phyloP scores from a whole-genome alignment of 2,329 filamentous ascomycete genomes.

The Fusarium drepaniforme region DNA sequence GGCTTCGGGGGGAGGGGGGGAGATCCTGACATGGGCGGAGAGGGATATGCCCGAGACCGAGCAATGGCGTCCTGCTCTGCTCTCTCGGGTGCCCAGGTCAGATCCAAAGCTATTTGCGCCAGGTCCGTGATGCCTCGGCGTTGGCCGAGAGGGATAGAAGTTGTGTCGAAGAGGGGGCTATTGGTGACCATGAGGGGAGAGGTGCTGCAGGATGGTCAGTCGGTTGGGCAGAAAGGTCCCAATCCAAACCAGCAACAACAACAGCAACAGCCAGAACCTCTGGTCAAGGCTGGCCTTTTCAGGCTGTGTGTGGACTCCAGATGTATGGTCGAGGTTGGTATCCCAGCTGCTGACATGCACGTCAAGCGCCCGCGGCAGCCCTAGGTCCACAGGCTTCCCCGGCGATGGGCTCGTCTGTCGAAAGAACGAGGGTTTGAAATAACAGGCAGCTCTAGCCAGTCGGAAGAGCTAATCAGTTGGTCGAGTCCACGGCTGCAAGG shows the following conservation, averaged over 20 bases:
- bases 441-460: slow-evolving; percentile 14
- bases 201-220: slow-evolving; percentile 37
- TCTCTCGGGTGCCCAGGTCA: slow-evolving; percentile 62
- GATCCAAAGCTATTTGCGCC: slow-evolving; percentile 65
- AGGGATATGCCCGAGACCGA: slow-evolving; percentile 73
- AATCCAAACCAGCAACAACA: slow-evolving; percentile 24
- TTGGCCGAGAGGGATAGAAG: slow-evolving; percentile 65
- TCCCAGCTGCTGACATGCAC: slow-evolving; percentile 14
- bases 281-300: neutral
- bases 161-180: slow-evolving; percentile 57
- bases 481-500: slow-evolving; percentile 17
- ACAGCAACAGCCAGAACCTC: slow-evolving; percentile 2
- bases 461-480: slow-evolving; percentile 14
- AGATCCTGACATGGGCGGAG: slow-evolving; percentile 81
- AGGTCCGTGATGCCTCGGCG: slow-evolving; percentile 68
- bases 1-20: slow-evolving; percentile 70
- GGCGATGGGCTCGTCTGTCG: neutral
- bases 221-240: slow-evolving; percentile 30
- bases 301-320: slow-evolving; percentile 9
- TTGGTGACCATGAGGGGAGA: slow-evolving; percentile 67
- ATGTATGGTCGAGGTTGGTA: slow-evolving; percentile 9
- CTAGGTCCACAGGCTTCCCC: slow-evolving; percentile 1
- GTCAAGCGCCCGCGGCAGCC: slow-evolving; percentile 4
- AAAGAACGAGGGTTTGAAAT: slow-evolving; percentile 4
- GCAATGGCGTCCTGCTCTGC: slow-evolving; percentile 63